Base-by-base conservation (phyloP, 139 green algal species). In the Micractinium sp. region DNA sequence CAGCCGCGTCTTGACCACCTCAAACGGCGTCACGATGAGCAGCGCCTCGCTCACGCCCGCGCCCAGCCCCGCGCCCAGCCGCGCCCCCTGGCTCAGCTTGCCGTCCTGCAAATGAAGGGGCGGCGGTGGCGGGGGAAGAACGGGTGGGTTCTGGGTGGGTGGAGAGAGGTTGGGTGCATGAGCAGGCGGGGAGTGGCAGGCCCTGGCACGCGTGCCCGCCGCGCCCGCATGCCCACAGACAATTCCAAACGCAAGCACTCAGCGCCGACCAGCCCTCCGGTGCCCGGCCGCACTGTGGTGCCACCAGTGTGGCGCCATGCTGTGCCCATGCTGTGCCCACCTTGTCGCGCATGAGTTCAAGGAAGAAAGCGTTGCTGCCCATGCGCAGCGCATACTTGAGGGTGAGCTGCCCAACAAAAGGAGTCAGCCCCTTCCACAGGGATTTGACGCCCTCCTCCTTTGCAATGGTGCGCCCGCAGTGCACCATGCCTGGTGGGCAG, bases 331-430 rank as follows among this genome's bases (percentile, higher is more conserved):
- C 73, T 39, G 31, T 1, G 31, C 88, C 33, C 71, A 92, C 94
- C 89, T 95, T 73, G 82, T 96, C 93, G 20, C 96, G 91, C 41
- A 99, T 89, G 61, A 96, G 56, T 79, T 91, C 92, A 83, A 98
- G 95, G 92, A 98, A 99, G 35, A 97, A 87, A 13, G 95, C 95
- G 90, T 99, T 99, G 41, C 94, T 96, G 31, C 96, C 95, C 96
- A 99, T 99, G 69, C 97, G 94, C 88, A 99, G 89, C 25, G 96
- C 96, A 84, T 99, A 99, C 90, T 99, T 99, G 56, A 99, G 93
- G 16, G 96, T 99, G 2, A 99, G 93, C 91, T 99, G 97, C 31
- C 95, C 97, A 16, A 98, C 94, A 90, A 99, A 99, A 0, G 97
- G 97, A 14, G 96, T 99, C 3, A 99, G 95, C 3, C 97, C 97